phyloP scores from a whole-genome alignment of 441 rosid species.

The Bruguiera hainesii region DNA sequence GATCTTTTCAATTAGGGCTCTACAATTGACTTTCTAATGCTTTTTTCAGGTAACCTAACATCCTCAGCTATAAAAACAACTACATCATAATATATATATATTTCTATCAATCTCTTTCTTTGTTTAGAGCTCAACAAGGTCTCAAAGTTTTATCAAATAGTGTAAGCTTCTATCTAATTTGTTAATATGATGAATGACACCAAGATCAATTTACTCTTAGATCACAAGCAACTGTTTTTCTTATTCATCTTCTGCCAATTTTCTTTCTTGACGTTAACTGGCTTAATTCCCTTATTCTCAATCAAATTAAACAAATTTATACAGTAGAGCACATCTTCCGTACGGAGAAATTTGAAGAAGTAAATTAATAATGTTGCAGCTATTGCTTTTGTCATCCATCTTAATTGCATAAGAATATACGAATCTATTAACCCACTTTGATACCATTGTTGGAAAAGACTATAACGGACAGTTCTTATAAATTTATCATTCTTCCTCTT shows the following conservation, averaged over 20 bases:
- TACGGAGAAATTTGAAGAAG: neutral
- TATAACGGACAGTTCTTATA: no score
- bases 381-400: neutral
- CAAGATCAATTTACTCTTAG: neutral
- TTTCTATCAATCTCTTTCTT: no score
- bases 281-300: no score
- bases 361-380: neutral
- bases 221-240: neutral
- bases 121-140: no score
- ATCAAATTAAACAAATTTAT: neutral
- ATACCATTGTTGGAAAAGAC: no score
- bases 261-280: neutral
- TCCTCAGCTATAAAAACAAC: no score
- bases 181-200: neutral
- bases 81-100: no score
- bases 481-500: no score
- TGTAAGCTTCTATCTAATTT: neutral
- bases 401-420: neutral
- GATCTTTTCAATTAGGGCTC: no score
- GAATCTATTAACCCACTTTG: neutral
- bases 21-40: no score
- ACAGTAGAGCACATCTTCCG: neutral
- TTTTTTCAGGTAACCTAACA: no score
- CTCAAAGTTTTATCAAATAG: neutral
- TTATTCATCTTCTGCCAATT: neutral